Conservation (phyloP, 768 basidiomycete genomes). For the Lactifluus subvellereus region DNA sequence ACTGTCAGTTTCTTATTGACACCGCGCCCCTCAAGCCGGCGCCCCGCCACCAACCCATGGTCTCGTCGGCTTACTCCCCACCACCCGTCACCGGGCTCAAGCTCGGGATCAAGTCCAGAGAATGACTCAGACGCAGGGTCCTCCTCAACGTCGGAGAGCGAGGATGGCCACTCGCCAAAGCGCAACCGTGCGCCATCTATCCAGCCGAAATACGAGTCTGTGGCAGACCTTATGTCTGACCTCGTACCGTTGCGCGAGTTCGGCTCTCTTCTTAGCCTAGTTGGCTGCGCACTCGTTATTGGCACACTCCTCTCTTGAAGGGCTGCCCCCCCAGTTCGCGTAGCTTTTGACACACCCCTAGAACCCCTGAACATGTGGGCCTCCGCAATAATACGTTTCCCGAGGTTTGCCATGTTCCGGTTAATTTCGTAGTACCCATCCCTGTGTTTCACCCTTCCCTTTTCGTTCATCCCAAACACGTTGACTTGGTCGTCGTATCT, state of each 20-base stretch:
- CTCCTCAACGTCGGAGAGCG: constrained; percentile 22
- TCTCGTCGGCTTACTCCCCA: constrained; percentile 8
- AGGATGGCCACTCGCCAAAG: background rate
- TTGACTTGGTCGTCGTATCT: background rate
- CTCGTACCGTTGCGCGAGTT: constrained; percentile 19
- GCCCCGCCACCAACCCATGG: background rate
- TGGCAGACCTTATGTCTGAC: constrained; percentile 17
- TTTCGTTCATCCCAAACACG: background rate
- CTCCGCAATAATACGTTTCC: background rate
- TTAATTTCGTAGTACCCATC: background rate
- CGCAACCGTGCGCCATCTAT: constrained; percentile 3
- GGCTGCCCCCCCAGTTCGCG: background rate
- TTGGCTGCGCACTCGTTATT: constrained; percentile 23
- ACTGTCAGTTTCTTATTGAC: constrained; percentile 3
- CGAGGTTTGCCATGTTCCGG: background rate
- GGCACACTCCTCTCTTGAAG: constrained; percentile 23
- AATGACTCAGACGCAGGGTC: constrained; percentile 15
- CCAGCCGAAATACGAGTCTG: constrained; percentile 16
- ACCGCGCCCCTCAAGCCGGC: constrained; percentile 1
- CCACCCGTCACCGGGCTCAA: constrained; percentile 2
- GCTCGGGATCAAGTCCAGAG: constrained; percentile 18
- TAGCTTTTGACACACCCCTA: background rate
- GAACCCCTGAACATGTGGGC: background rate
- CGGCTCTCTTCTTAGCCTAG: constrained; percentile 21
- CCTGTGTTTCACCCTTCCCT: background rate